Evolutionary conservation across 2,329 filamentous ascomycete genomes (phyloP).

Genomic region (Xylogone sp.): DNA sequence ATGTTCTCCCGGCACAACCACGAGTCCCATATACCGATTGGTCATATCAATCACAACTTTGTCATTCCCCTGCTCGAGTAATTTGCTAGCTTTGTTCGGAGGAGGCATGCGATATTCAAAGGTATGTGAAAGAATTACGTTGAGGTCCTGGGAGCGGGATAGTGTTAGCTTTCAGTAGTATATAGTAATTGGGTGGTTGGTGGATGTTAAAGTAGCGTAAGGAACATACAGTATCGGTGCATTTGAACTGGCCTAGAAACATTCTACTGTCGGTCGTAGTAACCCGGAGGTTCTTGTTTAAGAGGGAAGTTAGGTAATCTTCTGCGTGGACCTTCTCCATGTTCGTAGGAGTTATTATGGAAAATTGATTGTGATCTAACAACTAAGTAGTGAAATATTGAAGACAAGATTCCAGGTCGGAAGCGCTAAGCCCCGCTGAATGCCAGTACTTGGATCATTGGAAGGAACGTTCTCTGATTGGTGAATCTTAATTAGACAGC

Average conservation of each 20-base stretch:
- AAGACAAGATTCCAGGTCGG: too few relatives aligned
- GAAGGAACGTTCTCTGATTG: too few relatives aligned
- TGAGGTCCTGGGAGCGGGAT: constrained; percentile 67
- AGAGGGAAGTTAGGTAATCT: constrained; percentile 58
- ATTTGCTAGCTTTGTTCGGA: constrained; percentile 33
- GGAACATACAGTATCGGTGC: constrained; percentile 76
- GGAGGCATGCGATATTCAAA: constrained; percentile 85
- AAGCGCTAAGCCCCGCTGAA: too few relatives aligned
- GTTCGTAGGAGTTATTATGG: background rate
- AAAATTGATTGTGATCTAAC: background rate
- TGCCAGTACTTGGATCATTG: too few relatives aligned
- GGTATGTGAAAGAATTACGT: constrained; percentile 80
- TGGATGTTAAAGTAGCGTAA: constrained; percentile 2
- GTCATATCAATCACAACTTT: constrained; percentile 67
- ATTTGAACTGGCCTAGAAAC: constrained; percentile 90
- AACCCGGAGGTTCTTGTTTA: constrained; percentile 77
- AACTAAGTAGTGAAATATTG: background rate
- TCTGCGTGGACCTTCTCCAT: constrained; percentile 45
- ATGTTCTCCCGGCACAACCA: constrained; percentile 84
- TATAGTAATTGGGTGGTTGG: background rate
- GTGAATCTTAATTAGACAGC: too few relatives aligned
- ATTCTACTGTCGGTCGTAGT: constrained; percentile 79
- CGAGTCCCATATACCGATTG: constrained; percentile 80
- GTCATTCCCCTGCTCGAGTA: constrained; percentile 30
- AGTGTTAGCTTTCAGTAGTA: constrained; percentile 2